Conservation (phyloP, 1,139 yeast genomes). For the Groenewaldozyma auringiensis region DNA sequence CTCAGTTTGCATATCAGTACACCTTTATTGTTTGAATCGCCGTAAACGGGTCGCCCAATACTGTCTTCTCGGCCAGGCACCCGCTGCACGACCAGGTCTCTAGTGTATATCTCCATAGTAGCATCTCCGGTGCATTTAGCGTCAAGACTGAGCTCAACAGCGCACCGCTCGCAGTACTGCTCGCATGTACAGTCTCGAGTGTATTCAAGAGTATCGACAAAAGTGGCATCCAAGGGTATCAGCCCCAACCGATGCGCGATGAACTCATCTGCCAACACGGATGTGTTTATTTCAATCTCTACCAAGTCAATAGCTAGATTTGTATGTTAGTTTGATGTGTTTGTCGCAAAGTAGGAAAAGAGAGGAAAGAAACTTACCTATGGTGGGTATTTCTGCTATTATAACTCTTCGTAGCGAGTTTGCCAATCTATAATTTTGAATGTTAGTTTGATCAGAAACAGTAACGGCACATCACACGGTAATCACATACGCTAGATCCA, state of each 20-base stretch:
- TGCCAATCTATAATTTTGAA: slow-evolving; percentile 48
- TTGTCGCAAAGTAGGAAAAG: not conserved
- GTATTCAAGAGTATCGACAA: slow-evolving; percentile 59
- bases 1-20: slow-evolving; percentile 84
- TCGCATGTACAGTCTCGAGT: slow-evolving; percentile 97
- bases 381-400: slow-evolving; percentile 93
- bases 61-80: slow-evolving; percentile 33
- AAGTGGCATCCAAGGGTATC: slow-evolving; percentile 78
- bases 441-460: too few relatives aligned
- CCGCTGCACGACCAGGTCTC: slow-evolving; percentile 56
- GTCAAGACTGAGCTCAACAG: slow-evolving; percentile 75
- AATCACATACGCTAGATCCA: slow-evolving; percentile 68
- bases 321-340: not conserved
- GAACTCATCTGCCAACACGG: slow-evolving; percentile 95
- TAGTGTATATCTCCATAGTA: slow-evolving; percentile 83
- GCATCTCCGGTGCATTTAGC: slow-evolving; percentile 86
- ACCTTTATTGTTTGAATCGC: slow-evolving; percentile 73
- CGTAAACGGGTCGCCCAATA: slow-evolving; percentile 72
- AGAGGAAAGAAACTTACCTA: slow-evolving; percentile 22
- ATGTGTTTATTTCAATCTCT: slow-evolving; percentile 86
- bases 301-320: slow-evolving; percentile 83
- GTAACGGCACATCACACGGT: too few relatives aligned
- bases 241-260: slow-evolving; percentile 88
- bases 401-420: slow-evolving; percentile 86
- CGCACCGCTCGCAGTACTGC: slow-evolving; percentile 91